Evolutionary conservation across 208 protist species (phyloP).

Genomic region (Wallacemonas sp.): DNA sequence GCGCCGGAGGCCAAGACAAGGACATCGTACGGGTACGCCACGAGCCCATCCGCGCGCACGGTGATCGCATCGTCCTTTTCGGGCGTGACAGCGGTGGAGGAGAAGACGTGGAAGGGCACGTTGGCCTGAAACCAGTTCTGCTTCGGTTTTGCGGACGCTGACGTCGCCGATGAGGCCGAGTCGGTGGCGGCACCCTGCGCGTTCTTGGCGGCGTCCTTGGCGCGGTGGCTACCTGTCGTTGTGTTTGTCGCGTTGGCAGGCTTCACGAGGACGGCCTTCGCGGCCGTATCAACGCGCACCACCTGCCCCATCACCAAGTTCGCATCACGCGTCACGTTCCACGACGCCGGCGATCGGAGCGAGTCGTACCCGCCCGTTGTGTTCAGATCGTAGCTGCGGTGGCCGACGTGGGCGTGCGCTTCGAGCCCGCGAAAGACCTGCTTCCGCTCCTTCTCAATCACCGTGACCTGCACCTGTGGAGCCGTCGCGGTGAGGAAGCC

Average conservation of each 20-base stretch:
- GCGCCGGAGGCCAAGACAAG: constrained; percentile 79
- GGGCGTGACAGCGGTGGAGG: background rate
- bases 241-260: constrained; percentile 8
- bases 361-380: constrained; percentile 70
- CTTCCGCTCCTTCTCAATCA: constrained; percentile 71
- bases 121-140: constrained; percentile 11
- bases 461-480: constrained; percentile 69
- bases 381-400: constrained; percentile 88
- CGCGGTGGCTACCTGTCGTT: background rate
- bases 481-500: constrained; percentile 44
- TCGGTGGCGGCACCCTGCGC: constrained; percentile 13
- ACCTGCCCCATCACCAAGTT: constrained; percentile 67
- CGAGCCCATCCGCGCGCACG: constrained; percentile 29
- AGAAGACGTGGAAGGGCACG: constrained; percentile 9
- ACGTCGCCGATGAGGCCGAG: background rate
- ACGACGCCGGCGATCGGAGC: constrained; percentile 65
- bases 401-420: constrained; percentile 76
- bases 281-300: constrained; percentile 41
- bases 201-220: background rate
- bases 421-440: constrained; percentile 66
- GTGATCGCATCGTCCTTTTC: constrained; percentile 23
- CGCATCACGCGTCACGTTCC: constrained; percentile 82
- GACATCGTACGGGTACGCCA: constrained; percentile 72
- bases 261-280: constrained; percentile 57
- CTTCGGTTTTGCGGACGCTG: background rate